Percentiles rank a stretch among this genome's conserved stretches.
Evolutionary conservation across 1,284 basidiomycete genomes (phyloP).

Genomic region (Cutaneotrichosporon curvatum): DNA sequence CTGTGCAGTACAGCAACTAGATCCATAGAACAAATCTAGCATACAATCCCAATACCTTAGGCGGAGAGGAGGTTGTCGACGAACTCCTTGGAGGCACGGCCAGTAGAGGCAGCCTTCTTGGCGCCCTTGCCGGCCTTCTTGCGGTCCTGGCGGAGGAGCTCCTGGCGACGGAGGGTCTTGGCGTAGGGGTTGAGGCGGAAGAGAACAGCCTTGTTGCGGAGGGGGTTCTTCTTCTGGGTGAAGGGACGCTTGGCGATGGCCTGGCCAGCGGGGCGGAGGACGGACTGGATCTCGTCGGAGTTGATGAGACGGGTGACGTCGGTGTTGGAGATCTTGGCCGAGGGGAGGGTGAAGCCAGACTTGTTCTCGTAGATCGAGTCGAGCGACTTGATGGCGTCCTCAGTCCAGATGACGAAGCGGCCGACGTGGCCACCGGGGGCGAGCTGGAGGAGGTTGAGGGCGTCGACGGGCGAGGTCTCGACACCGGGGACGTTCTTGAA

Average conservation of each 20-base stretch:
- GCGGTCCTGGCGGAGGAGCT: constrained; percentile 52
- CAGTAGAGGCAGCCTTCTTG: constrained; percentile 43
- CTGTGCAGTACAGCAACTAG: too few relatives aligned
- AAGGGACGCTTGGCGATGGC: constrained; percentile 60
- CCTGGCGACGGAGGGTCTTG: constrained; percentile 82
- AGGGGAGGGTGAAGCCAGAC: constrained; percentile 87
- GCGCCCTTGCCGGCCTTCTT: constrained; percentile 40
- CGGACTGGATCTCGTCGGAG: constrained; percentile 91
- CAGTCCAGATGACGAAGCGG: constrained; percentile 99
- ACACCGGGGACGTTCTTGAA: constrained; percentile 99
- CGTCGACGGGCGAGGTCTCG: constrained; percentile 89
- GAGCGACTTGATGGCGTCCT: constrained; percentile 84
- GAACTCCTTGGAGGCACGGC: constrained; percentile 75
- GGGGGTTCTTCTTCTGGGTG: constrained; percentile 99
- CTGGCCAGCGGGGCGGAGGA: constrained; percentile 68
- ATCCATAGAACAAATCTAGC: too few relatives aligned
- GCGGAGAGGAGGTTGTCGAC: constrained; percentile 76
- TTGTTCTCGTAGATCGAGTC: constrained; percentile 94
- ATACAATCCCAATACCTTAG: constrained; percentile 49
- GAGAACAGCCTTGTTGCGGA: constrained; percentile 90
- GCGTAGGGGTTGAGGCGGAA: constrained; percentile 99
- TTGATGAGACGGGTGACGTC: constrained; percentile 98
- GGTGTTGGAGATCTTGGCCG: constrained; percentile 93
- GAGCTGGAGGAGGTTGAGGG: constrained; percentile 96
- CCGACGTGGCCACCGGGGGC: constrained; percentile 99